These are phyloP conservation scores for Linum usitatissimum DNA, from an alignment of 345 rosid species.

Conservation along the genomic window DNA sequence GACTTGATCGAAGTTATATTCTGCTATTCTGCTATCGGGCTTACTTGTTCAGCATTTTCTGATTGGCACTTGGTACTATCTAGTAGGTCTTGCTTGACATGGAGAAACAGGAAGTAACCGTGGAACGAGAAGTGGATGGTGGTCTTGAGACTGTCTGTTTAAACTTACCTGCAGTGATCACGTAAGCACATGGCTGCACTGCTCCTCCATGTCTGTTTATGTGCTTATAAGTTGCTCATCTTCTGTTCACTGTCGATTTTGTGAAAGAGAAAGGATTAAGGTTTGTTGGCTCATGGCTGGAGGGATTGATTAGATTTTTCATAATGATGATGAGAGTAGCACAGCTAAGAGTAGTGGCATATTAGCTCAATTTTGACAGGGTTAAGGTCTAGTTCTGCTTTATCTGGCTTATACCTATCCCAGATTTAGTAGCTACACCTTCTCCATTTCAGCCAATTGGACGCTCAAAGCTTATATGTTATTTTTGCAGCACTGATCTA, in stretches of 20 bases:
- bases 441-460: not conserved
- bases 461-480: not conserved
- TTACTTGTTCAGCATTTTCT: not conserved
- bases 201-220: not conserved
- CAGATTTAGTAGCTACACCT: not conserved
- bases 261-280: not conserved
- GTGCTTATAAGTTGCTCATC: not conserved
- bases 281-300: not conserved
- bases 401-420: not conserved
- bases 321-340: not conserved
- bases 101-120: conserved; percentile 54
- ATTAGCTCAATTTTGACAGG: not conserved
- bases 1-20: not conserved
- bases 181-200: conserved; percentile 30
- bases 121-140: conserved; percentile 93
- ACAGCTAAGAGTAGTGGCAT: not conserved
- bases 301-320: not conserved
- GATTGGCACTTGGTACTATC: conserved; percentile 17
- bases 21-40: not conserved
- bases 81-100: conserved; percentile 76
- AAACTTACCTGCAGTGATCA: conserved; percentile 79
- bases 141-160: conserved; percentile 74
- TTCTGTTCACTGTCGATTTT: not conserved
- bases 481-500: conserved; percentile 59
- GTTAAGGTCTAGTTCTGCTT: not conserved